Percentiles rank a stretch among this genome's conserved stretches.
These are phyloP conservation scores for Entomortierella beljakovae DNA, from an alignment of 192 early-diverging fungal genomes.

Conservation along the genomic window DNA sequence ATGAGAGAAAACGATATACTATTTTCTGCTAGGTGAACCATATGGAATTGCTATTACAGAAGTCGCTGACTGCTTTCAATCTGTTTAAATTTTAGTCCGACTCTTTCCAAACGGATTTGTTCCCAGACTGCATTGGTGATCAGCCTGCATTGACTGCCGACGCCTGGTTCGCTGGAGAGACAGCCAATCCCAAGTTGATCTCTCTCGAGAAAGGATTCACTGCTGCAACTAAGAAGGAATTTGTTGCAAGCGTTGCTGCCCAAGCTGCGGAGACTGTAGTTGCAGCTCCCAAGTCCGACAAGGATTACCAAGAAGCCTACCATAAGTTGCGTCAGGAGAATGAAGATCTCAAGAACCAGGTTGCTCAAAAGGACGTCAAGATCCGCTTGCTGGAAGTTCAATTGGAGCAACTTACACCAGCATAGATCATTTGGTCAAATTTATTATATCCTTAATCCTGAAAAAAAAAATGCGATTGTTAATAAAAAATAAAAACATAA, in stretches of 20 bases:
- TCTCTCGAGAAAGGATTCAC: conserved; percentile 79
- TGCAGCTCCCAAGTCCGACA: conserved; percentile 48
- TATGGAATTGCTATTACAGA: not conserved
- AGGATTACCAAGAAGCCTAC: conserved; percentile 80
- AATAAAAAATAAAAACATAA: too few species aligned
- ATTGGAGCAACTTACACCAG: conserved; percentile 64
- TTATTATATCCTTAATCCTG: too few species aligned
- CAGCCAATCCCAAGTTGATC: conserved; percentile 82
- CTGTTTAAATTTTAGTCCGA: conserved; percentile 73
- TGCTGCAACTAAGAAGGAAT: conserved; percentile 75
- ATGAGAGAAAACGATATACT: not conserved
- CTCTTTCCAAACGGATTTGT: conserved; percentile 96
- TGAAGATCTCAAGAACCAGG: conserved; percentile 81
- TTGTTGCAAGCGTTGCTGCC: conserved; percentile 76
- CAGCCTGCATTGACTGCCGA: conserved; percentile 89
- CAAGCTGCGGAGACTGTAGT: conserved; percentile 55
- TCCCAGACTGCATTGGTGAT: conserved; percentile 86
- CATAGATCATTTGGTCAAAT: too few species aligned
- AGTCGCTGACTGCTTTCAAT: not conserved
- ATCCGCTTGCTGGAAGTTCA: conserved; percentile 87
- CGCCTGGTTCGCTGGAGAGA: conserved; percentile 92
- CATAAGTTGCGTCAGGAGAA: conserved; percentile 82
- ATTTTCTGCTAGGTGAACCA: conserved; percentile 4
- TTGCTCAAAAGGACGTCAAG: conserved; percentile 77
- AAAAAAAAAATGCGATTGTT: too few species aligned